Evolutionary conservation across 495 filamentous ascomycete genomes (phyloP), one percentile per base, ranked within the genome.

Genomic region (Penicillium parvum): DNA sequence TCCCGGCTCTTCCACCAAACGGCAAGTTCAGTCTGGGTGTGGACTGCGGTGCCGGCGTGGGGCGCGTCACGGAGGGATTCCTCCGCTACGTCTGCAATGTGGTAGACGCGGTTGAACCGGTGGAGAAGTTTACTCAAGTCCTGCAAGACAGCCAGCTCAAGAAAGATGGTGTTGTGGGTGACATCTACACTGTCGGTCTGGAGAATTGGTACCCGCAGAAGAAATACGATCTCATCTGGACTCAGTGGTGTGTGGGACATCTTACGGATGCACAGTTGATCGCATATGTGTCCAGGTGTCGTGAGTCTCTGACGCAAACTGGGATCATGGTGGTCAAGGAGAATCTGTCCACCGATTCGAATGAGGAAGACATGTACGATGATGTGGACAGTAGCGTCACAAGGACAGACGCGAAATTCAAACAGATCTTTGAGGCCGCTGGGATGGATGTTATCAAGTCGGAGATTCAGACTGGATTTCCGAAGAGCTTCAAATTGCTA

Each of bases 231-330:
- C 34, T 74, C 27, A 71, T 90, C 41, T 81, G 77, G 77, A 86
- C 79, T 34, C 91, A 96, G 65, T 95, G 90, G 90, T 96, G 90
- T 66, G 64, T 94, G n/a, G 87, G 88, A 11, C 85, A 96, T 58
- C 65, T 96, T 38, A 90, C 81, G n/a, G 91, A 95, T 66, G 55
- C 53, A 26, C 81, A 95, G 63, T 60, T 96, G 15, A 76, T 81
- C 15, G 71, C 58, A 10, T 95, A 83, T 45, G 63, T 96, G 7
- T 42, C 63, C 47, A 69, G 84, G 26, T 87, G 87, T 54, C 73
- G 66, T 27, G 50, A 53, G 0, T 76, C 70, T 0, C 45, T 94
- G 36, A 72, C 65, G 7, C 56, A 61, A 1, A 49, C 19, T 7
- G 69, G 85, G 34, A 59, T 71, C 40, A 78, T 96, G 20, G 80